A percentile compares a stretch with the other conserved stretches of the same genome.
phyloP scores from a whole-genome alignment of 306 rosid species.

The Urtica urens region DNA sequence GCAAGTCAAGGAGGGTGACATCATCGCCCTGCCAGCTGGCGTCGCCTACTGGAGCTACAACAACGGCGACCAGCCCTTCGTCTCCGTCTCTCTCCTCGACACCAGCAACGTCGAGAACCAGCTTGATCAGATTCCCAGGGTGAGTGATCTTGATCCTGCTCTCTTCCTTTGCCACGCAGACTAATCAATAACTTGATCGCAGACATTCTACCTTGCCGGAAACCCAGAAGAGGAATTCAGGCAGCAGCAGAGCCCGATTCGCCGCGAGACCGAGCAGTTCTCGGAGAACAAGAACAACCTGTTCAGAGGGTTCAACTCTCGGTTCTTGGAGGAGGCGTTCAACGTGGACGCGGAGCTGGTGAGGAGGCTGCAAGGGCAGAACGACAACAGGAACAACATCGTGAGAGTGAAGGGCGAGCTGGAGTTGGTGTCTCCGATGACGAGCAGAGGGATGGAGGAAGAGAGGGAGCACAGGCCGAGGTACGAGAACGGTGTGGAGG shows the following conservation, averaged over 20 bases:
- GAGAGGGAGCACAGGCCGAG: neutral
- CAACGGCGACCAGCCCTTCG: slow-evolving; percentile 17
- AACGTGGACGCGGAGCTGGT: slow-evolving; percentile 20
- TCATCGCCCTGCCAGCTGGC: slow-evolving; percentile 26
- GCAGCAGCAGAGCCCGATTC: neutral
- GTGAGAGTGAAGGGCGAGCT: slow-evolving; percentile 27
- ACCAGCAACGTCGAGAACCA: slow-evolving; percentile 31
- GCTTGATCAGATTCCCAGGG: slow-evolving; percentile 52
- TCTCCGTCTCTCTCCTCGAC: slow-evolving; percentile 33
- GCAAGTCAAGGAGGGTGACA: slow-evolving; percentile 24
- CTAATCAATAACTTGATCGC: neutral
- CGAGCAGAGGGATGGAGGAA: neutral
- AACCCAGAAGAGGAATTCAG: slow-evolving; percentile 37
- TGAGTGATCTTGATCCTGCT: too few relatives aligned
- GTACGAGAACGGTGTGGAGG: slow-evolving; percentile 17
- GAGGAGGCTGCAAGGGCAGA: slow-evolving; percentile 18
- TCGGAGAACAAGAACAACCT: slow-evolving; percentile 23
- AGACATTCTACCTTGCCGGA: slow-evolving; percentile 56
- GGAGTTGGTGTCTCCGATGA: slow-evolving; percentile 30
- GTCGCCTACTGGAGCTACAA: slow-evolving; percentile 34
- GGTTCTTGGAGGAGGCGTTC: slow-evolving; percentile 26
- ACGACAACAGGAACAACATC: slow-evolving; percentile 25
- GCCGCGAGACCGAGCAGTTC: neutral
- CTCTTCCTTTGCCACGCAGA: neutral
- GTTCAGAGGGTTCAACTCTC: slow-evolving; percentile 24